Base-by-base conservation (phyloP, 495 filamentous ascomycete species). In the Annulohypoxylon moriforme region DNA sequence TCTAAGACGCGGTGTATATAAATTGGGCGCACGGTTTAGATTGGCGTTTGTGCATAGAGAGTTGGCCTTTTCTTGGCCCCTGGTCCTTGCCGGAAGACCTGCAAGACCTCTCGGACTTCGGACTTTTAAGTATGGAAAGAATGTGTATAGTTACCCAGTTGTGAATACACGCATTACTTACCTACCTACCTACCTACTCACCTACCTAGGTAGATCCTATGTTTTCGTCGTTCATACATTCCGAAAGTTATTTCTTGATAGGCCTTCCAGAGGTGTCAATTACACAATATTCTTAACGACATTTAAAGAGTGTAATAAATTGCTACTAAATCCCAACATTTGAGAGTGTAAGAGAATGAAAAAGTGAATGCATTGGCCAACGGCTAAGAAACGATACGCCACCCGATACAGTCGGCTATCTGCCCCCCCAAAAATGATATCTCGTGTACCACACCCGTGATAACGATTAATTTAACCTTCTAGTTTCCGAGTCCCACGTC, bases 41-140 rank as follows among this genome's bases (percentile, higher is more conserved):
- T 34, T 6, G 70, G 70, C 61, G 49, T 64, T 60, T 47, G 31
- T 61, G 22, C 34, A 31, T 27, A 68, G 59, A 31, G n/a, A n/a
- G n/a, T n/a, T n/a, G n/a, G n/a, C n/a, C n/a, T n/a, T n/a, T n/a
- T n/a, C n/a, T n/a, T n/a, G n/a, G n/a, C n/a, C n/a, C 9, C 2
- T 16, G 33, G 50, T 52, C 27, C 33, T 59, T 14, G 18, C 33
- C 27, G 42, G 10, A 38, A 58, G 58, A 59, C 53, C 55, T n/a
- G n/a, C 24, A 10, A 29, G 5, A 38, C 42, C 46, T 13, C 11
- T 27, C 49, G 47, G 49, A 24, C 40, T 34, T 58, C 33, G 44
- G 44, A 60, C 3, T 44, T 20, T 44, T 9, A 6, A 13, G 16
- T 16, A 29, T 16, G 34, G 20, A 52, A 44, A 27, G 31, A 55